These are phyloP conservation scores for Aspergillus sp. DNA, from an alignment of 2,329 filamentous ascomycete genomes.

Conservation along the genomic window DNA sequence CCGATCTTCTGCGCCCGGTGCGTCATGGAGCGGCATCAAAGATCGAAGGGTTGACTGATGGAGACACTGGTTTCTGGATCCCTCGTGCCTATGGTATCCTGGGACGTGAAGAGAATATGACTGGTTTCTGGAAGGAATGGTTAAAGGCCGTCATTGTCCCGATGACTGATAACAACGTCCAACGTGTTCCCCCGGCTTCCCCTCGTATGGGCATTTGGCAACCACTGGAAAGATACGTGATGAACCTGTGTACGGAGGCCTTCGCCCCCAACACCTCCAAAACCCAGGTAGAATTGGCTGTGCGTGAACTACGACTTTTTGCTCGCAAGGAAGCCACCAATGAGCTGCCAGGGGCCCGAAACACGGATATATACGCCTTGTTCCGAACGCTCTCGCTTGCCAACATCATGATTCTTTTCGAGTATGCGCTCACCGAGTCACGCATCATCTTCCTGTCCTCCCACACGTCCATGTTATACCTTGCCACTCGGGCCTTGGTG, in stretches of 20 bases:
- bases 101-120: conserved; percentile 77
- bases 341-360: conserved; percentile 87
- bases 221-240: conserved; percentile 91
- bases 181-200: conserved; percentile 83
- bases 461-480: conserved; percentile 92
- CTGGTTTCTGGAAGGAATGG: conserved; percentile 98
- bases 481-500: conserved; percentile 83
- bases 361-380: conserved; percentile 86
- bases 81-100: conserved; percentile 91
- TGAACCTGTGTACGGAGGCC: conserved; percentile 94
- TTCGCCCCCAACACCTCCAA: conserved; percentile 89
- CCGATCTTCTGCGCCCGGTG: conserved; percentile 87
- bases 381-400: conserved; percentile 88
- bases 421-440: conserved; percentile 89
- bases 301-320: conserved; percentile 87
- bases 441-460: conserved; percentile 95
- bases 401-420: conserved; percentile 89
- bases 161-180: conserved; percentile 84
- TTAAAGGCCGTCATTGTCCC: conserved; percentile 89
- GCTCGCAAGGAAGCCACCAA: conserved; percentile 90
- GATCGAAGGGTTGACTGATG: conserved; percentile 93
- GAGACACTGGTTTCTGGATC: conserved; percentile 94
- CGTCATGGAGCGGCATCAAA: conserved; percentile 93
- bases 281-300: conserved; percentile 88
- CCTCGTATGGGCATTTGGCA: conserved; percentile 93